A percentile compares a stretch with the other conserved stretches of the same genome.
Conservation (phyloP, 2,329 filamentous ascomycete genomes). For the Calonectria leucothoes region DNA sequence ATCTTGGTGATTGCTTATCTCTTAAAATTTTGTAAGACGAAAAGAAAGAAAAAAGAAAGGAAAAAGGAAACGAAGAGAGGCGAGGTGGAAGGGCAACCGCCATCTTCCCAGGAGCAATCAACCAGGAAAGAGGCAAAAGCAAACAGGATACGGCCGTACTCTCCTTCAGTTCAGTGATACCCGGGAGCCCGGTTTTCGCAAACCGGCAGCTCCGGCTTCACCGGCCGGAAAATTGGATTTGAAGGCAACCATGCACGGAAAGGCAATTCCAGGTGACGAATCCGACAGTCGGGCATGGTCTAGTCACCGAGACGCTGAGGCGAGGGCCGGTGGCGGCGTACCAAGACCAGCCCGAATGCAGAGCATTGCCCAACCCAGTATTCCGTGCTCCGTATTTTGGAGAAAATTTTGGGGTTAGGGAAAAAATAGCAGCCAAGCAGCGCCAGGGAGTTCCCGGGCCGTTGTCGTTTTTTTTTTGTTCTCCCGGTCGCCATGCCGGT, state of each 20-base stretch:
- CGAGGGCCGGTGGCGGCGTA: slow-evolving; percentile 1
- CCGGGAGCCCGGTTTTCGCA: slow-evolving; percentile 18
- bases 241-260: slow-evolving; percentile 19
- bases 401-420: slow-evolving; percentile 17
- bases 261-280: slow-evolving; percentile 24
- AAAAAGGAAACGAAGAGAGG: background rate
- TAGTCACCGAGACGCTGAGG: background rate
- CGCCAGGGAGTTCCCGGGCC: slow-evolving; percentile 22
- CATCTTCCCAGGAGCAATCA: background rate
- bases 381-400: slow-evolving; percentile 14
- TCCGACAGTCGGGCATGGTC: background rate
- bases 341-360: background rate
- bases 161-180: background rate
- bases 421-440: background rate
- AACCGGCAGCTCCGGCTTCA: slow-evolving; percentile 25
- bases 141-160: slow-evolving; percentile 18
- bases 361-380: slow-evolving; percentile 13
- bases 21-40: background rate
- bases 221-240: slow-evolving; percentile 17
- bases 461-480: slow-evolving; percentile 14
- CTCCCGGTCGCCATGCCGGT: slow-evolving; percentile 26
- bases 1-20: background rate
- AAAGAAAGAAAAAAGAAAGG: background rate
- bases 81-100: background rate
- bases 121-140: background rate